These are phyloP conservation scores for Larix kaempferi DNA, from an alignment of 75 land plant genomes.

Conservation along the genomic window DNA sequence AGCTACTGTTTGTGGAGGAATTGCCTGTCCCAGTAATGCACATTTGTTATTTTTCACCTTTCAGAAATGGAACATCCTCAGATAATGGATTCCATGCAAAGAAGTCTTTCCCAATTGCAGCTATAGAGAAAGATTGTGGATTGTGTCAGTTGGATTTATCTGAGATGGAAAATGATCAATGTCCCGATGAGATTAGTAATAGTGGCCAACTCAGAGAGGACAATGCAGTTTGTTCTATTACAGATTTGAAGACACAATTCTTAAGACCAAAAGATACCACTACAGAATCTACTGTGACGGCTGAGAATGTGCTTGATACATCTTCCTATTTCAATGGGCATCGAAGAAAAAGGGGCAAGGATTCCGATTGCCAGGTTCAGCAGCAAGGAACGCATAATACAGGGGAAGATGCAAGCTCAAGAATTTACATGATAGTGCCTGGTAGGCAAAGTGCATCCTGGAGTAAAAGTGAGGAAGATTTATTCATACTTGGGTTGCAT, in stretches of 20 bases:
- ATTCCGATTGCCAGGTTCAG: not conserved
- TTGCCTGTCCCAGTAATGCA: slow-evolving; percentile 39
- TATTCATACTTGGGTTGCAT: slow-evolving; percentile 69
- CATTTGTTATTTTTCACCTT: not conserved
- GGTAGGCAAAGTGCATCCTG: slow-evolving; percentile 27
- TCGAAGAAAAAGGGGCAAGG: not conserved
- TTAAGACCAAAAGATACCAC: not conserved
- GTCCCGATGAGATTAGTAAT: not conserved
- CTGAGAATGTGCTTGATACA: not conserved
- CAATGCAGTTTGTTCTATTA: not conserved
- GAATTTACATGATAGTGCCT: slow-evolving; percentile 29
- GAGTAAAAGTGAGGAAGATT: slow-evolving; percentile 37
- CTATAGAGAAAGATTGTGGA: not conserved
- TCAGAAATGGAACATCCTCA: not conserved
- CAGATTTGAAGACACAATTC: not conserved
- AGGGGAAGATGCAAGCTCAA: not conserved
- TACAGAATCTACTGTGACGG: not conserved
- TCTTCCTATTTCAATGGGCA: not conserved
- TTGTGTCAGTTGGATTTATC: not conserved
- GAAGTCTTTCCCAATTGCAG: not conserved
- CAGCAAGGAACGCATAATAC: not conserved
- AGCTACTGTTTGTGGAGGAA: slow-evolving; percentile 13
- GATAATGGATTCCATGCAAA: not conserved
- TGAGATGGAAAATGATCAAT: not conserved
- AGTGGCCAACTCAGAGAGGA: not conserved